Evolutionary conservation across 805 yeast species (phyloP).

Genomic region (Tetrapisispora iriomotensis): DNA sequence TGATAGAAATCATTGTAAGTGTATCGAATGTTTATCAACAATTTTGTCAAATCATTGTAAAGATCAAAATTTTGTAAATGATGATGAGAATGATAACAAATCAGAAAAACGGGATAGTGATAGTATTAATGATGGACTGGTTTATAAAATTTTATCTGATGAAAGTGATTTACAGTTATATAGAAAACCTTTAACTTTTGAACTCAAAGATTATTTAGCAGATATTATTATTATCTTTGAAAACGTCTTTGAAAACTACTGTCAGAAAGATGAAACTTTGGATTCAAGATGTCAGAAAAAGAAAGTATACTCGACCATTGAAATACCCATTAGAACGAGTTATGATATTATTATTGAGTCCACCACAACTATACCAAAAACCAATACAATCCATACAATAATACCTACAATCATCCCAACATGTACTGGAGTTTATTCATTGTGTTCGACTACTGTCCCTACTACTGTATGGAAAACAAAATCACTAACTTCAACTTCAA

Average conservation of each 20-base stretch:
- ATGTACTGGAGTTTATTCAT: too few relatives aligned
- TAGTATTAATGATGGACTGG: too few relatives aligned
- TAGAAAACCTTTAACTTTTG: conserved; percentile 1
- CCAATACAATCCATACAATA: background rate
- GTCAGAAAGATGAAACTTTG: background rate
- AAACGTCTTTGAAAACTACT: background rate
- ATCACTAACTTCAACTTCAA: background rate
- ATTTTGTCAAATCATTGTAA: background rate
- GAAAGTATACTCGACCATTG: too few relatives aligned
- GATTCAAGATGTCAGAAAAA: background rate
- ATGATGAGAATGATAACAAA: background rate
- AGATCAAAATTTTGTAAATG: background rate
- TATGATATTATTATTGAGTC: too few relatives aligned
- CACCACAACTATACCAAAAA: background rate
- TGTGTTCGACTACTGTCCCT: too few relatives aligned
- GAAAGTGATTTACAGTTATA: too few relatives aligned
- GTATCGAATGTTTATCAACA: background rate
- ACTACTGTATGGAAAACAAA: background rate
- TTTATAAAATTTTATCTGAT: too few relatives aligned
- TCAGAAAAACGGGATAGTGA: too few relatives aligned
- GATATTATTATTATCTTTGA: background rate
- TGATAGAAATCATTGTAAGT: background rate
- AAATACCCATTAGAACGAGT: too few relatives aligned
- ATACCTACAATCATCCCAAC: background rate
- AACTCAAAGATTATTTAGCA: background rate